A percentile compares a stretch with the other conserved stretches of the same genome.
Conservation (phyloP, 2,329 filamentous ascomycete species). For the Epichloe typhina region DNA sequence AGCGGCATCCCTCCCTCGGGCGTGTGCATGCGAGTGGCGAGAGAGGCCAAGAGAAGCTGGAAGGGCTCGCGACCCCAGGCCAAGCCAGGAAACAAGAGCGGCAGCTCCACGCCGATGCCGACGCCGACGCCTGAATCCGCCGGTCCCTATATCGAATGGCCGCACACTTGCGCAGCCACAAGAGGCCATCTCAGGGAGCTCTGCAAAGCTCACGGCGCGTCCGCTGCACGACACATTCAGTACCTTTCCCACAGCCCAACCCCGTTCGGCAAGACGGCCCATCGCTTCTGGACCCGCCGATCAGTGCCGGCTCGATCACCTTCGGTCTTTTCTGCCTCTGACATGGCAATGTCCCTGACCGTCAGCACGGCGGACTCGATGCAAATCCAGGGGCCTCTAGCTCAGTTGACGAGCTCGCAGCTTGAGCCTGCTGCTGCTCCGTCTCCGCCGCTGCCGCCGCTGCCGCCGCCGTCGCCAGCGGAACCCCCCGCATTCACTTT, state of each 20-base stretch:
- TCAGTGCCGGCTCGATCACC: conserved; percentile 31
- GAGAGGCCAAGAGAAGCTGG: conserved; percentile 54
- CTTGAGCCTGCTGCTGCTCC: conserved; percentile 2
- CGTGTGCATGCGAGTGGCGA: conserved; percentile 51
- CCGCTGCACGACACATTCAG: conserved; percentile 28
- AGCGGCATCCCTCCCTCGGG: conserved; percentile 51
- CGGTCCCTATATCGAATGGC: conserved; percentile 45
- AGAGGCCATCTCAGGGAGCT: conserved; percentile 49
- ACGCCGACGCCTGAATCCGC: conserved; percentile 38
- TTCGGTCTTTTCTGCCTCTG: conserved; percentile 43
- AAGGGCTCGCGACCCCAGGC: conserved; percentile 39
- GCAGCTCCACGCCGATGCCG: conserved; percentile 42
- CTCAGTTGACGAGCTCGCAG: conserved; percentile 39
- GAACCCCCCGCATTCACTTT: conserved; percentile 7
- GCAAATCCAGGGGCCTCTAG: conserved; percentile 48
- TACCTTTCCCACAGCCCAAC: conserved; percentile 42
- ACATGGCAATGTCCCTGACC: conserved; percentile 50
- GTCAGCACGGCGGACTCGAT: conserved; percentile 52
- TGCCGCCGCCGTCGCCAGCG: not conserved
- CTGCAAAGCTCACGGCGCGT: conserved; percentile 41
- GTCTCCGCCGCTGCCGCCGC: not conserved
- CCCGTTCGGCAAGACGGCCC: conserved; percentile 39
- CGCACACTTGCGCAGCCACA: conserved; percentile 50
- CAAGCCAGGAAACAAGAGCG: conserved; percentile 28
- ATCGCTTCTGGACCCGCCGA: conserved; percentile 35